Conservation (phyloP, 768 basidiomycete species). For the Pluteus cervinus region DNA sequence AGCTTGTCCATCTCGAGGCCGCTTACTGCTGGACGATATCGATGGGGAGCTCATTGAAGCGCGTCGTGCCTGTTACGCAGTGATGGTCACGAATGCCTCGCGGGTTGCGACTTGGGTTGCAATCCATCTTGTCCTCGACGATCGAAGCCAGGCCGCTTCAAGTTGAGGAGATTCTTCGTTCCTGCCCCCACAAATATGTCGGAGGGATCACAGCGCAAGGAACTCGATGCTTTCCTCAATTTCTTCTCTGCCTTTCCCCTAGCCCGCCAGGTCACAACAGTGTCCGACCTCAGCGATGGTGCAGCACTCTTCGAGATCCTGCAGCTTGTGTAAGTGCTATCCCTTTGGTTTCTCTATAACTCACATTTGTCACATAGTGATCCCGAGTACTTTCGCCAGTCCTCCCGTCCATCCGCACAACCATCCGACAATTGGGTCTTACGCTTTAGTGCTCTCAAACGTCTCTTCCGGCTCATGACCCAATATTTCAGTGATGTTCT, state of each 20-base stretch:
- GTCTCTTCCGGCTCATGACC: slow-evolving; percentile 81
- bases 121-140: too few relatives aligned
- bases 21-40: too few relatives aligned
- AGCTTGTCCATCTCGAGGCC: too few relatives aligned
- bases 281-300: slow-evolving; percentile 77
- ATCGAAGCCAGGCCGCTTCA: too few relatives aligned
- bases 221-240: slow-evolving; percentile 75
- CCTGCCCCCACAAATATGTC: slow-evolving; percentile 21
- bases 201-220: slow-evolving; percentile 40
- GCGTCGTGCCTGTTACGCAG: too few relatives aligned
- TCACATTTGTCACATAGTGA: slow-evolving; percentile 44
- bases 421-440: slow-evolving; percentile 86
- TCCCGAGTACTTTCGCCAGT: slow-evolving; percentile 67
- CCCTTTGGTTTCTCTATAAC: slow-evolving; percentile 3
- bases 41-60: too few relatives aligned
- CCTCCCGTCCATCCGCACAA: slow-evolving; percentile 51
- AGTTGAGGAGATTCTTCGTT: too few relatives aligned
- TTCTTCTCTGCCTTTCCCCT: slow-evolving; percentile 76
- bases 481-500: slow-evolving; percentile 84
- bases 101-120: too few relatives aligned
- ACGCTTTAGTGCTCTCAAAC: slow-evolving; percentile 77
- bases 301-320: slow-evolving; percentile 72
- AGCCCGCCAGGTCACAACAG: slow-evolving; percentile 50
- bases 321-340: slow-evolving; percentile 57
- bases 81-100: too few relatives aligned